Base-by-base conservation (phyloP, 352 stramenopile genomes). In the Thraustotheca clavata region DNA sequence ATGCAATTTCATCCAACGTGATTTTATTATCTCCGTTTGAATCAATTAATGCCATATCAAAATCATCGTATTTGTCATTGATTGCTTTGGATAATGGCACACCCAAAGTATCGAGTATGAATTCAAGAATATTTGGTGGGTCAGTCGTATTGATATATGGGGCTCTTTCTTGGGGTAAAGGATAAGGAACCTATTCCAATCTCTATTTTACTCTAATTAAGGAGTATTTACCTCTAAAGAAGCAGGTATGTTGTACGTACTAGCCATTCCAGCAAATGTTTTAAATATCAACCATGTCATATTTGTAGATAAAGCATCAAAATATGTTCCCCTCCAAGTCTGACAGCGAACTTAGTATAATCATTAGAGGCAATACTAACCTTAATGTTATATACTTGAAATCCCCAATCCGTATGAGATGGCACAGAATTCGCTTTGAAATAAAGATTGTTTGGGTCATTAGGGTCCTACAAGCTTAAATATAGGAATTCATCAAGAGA, bases 261-360 rank as follows among this genome's bases (percentile, higher is more conserved):
- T 65, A 12, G 57, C 11, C 38, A 82, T 75, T 1, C 77, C 76
- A 12, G 80, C 79, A 65, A 84, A 93, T 4, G 76, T 73, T 33
- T 88, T 75, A 59, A 93, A 93, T 38, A 88, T 70, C 36, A 81
- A 87, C 27, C 73, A 67, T 6, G 90, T 96, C 46, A 98, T 97
- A 73, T 98, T 98, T 0, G 80, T 91, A 34, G 79, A 89, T 1
- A 93, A 72, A 1, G 89, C 90, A 50, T 98, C 95, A 68, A 91
- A 93, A 71, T 98, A 98, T 35, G 96, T 98, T n/a, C 77, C 77
- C 24, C 83, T 80, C 96, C 96, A 99, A 8, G 86, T 90, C 73
- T 96, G 75, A 52, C n/a, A n/a, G 14, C 9, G 9, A n/a, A n/a
- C n/a, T 52, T 16, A 52, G n/a, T n/a, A 9, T 52, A 11, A 60